A percentile compares a stretch with the other conserved stretches of the same genome.
phyloP scores from a whole-genome alignment of 768 basidiomycete species.

The Boletales sp. region DNA sequence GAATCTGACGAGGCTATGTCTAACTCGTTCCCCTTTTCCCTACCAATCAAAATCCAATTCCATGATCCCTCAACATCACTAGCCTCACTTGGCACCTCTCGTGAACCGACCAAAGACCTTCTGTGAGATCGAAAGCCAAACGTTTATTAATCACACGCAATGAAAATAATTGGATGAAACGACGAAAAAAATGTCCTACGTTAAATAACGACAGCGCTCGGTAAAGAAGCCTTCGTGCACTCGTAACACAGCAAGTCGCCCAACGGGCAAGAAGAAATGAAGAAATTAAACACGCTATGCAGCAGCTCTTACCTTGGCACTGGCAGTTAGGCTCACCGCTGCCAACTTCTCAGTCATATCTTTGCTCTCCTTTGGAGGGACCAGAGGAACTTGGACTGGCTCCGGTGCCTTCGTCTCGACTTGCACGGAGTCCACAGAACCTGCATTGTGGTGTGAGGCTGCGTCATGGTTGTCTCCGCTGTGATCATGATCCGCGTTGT shows the following conservation, averaged over 20 bases:
- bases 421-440: not conserved
- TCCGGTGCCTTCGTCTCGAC: not conserved
- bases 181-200: not conserved
- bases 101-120: conserved; percentile 26
- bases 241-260: not conserved
- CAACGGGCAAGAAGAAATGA: not conserved
- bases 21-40: not conserved
- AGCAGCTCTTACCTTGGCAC: conserved; percentile 28
- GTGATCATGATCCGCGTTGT: conserved; percentile 26
- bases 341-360: conserved; percentile 27
- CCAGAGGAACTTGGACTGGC: conserved; percentile 2
- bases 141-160: conserved; percentile 24
- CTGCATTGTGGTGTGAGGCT: not conserved
- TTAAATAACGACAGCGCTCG: conserved; percentile 6
- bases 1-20: not conserved
- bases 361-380: conserved; percentile 10
- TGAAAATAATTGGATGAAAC: conserved; percentile 6
- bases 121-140: conserved; percentile 16
- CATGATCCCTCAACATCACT: not conserved
- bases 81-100: conserved; percentile 22
- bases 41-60: no score
- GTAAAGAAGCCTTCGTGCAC: not conserved
- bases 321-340: conserved; percentile 26
- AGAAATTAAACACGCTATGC: conserved; percentile 13
- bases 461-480: not conserved